A percentile compares a stretch with the other conserved stretches of the same genome.
Evolutionary conservation across 257 asterid genomes (phyloP).

Genomic region (Scutellaria baicalensis): DNA sequence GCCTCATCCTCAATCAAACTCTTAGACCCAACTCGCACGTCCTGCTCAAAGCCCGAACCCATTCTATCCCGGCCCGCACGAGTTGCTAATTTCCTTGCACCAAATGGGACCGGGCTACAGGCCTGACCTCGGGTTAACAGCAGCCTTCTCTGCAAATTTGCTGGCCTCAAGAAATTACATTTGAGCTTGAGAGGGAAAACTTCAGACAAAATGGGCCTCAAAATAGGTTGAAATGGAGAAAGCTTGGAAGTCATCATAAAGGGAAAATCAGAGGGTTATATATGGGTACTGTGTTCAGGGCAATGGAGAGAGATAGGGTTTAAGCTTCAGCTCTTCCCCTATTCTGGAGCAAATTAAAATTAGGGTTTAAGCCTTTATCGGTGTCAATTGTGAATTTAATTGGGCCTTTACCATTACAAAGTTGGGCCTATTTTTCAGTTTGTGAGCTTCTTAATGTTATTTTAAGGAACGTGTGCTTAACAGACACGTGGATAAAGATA

Average conservation of each 20-base stretch:
- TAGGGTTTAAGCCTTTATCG: conserved; percentile 32
- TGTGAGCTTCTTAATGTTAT: not conserved
- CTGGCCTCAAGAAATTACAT: conserved; percentile 28
- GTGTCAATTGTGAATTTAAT: not conserved
- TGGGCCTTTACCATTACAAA: not conserved
- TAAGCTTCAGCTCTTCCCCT: conserved; percentile 22
- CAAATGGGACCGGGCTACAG: conserved; percentile 2
- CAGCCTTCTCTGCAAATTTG: conserved; percentile 21
- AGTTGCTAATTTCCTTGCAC: conserved; percentile 30
- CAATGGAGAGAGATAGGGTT: conserved; percentile 37
- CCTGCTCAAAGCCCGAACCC: conserved; percentile 26
- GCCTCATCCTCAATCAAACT: conserved; percentile 97
- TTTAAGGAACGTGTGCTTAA: not conserved
- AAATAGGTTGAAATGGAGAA: conserved; percentile 36
- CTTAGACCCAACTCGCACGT: conserved; percentile 37
- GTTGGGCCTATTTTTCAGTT: conserved; percentile 1
- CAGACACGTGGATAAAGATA: no score
- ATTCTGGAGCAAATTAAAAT: not conserved
- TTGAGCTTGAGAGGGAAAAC: conserved; percentile 55
- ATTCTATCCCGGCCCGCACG: conserved; percentile 30
- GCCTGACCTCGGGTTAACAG: conserved; percentile 13
- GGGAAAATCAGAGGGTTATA: conserved; percentile 2
- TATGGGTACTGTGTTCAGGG: conserved; percentile 10
- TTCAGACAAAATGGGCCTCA: conserved; percentile 46
- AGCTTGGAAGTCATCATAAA: conserved; percentile 46